Conservation (phyloP, 768 basidiomycete species). For the Hygrophorus pudorinus region DNA sequence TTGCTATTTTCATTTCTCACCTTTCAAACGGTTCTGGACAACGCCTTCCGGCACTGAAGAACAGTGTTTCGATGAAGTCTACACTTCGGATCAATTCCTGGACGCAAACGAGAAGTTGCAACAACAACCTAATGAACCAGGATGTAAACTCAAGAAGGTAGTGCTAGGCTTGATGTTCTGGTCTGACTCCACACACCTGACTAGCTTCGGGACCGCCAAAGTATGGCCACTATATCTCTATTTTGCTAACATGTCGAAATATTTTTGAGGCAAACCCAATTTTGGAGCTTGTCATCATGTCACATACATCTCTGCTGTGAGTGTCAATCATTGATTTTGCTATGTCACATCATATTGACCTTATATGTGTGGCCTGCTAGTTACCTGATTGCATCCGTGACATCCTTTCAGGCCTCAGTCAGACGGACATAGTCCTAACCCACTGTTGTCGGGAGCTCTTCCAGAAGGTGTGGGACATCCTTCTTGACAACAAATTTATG, state of each 20-base stretch:
- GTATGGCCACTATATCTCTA: constrained; percentile 34
- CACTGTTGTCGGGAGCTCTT: no score
- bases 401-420: no score
- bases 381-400: no score
- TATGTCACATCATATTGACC: no score
- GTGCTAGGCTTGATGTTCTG: constrained; percentile 19
- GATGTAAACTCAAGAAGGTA: constrained; percentile 12
- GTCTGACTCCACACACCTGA: constrained; percentile 22
- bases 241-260: constrained; percentile 34
- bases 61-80: constrained; percentile 11
- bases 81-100: constrained; percentile 10
- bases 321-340: constrained; percentile 1
- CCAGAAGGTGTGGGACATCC: no score
- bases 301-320: constrained; percentile 29
- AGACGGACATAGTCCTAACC: no score
- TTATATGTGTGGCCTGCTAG: background rate
- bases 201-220: constrained; percentile 25
- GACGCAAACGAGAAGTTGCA: constrained; percentile 13
- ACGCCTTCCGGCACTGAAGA: constrained; percentile 12
- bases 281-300: constrained; percentile 21
- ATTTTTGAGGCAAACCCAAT: constrained; percentile 19
- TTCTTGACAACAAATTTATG: no score
- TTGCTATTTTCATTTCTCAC: constrained; percentile 14
- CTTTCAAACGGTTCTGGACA: constrained; percentile 19
- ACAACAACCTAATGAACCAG: constrained; percentile 7